phyloP scores from a whole-genome alignment of 108 stramenopile genomes.

The Chaetoceros tenuissimus region DNA sequence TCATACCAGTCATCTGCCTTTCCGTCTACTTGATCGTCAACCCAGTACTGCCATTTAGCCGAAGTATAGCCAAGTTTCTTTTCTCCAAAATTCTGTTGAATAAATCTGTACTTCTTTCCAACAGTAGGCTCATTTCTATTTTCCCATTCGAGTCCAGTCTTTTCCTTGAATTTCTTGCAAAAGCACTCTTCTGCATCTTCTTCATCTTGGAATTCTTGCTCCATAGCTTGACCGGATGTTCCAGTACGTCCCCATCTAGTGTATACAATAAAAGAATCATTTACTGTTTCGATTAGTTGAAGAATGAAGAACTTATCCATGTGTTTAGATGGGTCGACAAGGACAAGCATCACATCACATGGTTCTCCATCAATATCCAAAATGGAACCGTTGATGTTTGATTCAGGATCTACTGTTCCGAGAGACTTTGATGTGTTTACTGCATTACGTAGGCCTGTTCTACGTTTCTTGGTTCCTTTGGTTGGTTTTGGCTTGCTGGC shows the following conservation, averaged over 20 bases:
- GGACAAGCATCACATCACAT: conserved; percentile 24
- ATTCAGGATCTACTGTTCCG: conserved; percentile 13
- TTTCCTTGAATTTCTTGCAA: conserved; percentile 17
- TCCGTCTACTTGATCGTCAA: conserved; percentile 31
- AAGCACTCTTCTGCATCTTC: conserved; percentile 18
- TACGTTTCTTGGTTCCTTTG: conserved; percentile 2
- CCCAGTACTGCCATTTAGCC: conserved; percentile 36
- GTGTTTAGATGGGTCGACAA: conserved; percentile 30
- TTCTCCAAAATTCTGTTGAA: conserved; percentile 7
- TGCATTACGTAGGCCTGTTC: not conserved
- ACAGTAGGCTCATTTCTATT: conserved; percentile 18
- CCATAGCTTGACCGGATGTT: conserved; percentile 22
- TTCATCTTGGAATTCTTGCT: conserved; percentile 5
- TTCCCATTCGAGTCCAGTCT: conserved; percentile 32
- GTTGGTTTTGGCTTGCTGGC: too few relatives aligned
- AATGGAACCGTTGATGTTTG: conserved; percentile 6
- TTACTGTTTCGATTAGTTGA: conserved; percentile 24
- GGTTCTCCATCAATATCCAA: not conserved
- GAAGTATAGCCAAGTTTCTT: conserved; percentile 2
- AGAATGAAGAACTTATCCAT: conserved; percentile 32
- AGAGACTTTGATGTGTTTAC: not conserved
- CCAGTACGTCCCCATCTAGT: conserved; percentile 44
- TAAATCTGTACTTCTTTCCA: conserved; percentile 19
- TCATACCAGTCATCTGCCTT: conserved; percentile 45
- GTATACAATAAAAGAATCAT: conserved; percentile 16